phyloP scores from a whole-genome alignment of 345 rosid species.

The Salix viminalis region DNA sequence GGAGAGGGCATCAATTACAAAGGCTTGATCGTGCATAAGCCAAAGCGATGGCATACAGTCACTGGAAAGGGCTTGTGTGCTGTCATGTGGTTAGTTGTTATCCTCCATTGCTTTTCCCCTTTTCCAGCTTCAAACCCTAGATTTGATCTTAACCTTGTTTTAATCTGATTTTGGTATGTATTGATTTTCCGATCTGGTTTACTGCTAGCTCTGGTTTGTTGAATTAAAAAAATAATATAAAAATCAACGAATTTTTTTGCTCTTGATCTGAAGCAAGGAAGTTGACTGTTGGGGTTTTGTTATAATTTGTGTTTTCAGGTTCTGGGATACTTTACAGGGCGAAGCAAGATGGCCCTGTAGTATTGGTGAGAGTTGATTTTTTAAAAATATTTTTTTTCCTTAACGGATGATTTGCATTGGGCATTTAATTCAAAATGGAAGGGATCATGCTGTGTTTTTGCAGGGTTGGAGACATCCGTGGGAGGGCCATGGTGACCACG shows the following conservation, averaged over 20 bases:
- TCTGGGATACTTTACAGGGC: slow-evolving; percentile 91
- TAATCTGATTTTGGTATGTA: neutral
- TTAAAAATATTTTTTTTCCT: neutral
- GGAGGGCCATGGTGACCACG: slow-evolving; percentile 64
- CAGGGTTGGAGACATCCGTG: slow-evolving; percentile 99
- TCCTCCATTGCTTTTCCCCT: neutral
- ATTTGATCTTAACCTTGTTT: neutral
- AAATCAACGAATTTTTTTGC: neutral
- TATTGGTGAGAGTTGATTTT: slow-evolving; percentile 50
- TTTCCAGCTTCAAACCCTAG: neutral
- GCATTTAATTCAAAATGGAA: neutral
- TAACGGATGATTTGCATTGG: neutral
- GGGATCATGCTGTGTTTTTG: neutral
- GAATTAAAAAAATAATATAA: neutral
- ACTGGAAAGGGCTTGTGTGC: slow-evolving; percentile 92
- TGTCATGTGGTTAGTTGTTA: slow-evolving; percentile 61
- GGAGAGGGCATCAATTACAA: slow-evolving; percentile 63
- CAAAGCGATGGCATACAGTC: slow-evolving; percentile 81
- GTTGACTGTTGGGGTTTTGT: neutral
- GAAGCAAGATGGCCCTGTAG: slow-evolving; percentile 92
- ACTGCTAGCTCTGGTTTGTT: neutral
- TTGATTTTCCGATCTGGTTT: neutral
- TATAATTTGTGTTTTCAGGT: slow-evolving; percentile 48
- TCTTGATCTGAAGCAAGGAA: neutral
- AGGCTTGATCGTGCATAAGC: slow-evolving; percentile 65